phyloP scores from a whole-genome alignment of 495 filamentous ascomycete species.

The Clavariopsis aquatica region DNA sequence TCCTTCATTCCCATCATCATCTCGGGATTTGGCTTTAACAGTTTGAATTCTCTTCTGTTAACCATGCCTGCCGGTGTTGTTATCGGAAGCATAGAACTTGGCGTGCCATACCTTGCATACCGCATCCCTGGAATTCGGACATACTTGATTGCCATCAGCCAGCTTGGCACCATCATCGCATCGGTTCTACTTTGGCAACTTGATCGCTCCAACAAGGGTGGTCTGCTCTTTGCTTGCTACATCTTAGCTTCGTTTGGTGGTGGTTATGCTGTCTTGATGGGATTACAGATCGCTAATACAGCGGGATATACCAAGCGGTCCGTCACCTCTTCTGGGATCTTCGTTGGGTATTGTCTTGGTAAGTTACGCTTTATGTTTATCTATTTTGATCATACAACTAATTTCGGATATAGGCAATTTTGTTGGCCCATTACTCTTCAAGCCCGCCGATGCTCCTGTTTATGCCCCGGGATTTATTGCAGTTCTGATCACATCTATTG shows the following conservation, averaged over 20 bases:
- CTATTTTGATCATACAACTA: neutral
- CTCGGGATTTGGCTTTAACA: slow-evolving; percentile 50
- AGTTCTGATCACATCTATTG: slow-evolving; percentile 45
- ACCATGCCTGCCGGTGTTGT: slow-evolving; percentile 48
- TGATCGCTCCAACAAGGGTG: slow-evolving; percentile 43
- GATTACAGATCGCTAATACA: slow-evolving; percentile 51
- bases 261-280: slow-evolving; percentile 45
- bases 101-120: slow-evolving; percentile 44
- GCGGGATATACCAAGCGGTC: slow-evolving; percentile 52
- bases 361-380: neutral
- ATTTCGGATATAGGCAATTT: slow-evolving; percentile 30
- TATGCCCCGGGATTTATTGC: slow-evolving; percentile 48
- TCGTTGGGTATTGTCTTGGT: slow-evolving; percentile 50
- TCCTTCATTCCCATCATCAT: slow-evolving; percentile 50
- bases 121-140: slow-evolving; percentile 19
- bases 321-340: slow-evolving; percentile 45
- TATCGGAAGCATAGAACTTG: slow-evolving; percentile 45
- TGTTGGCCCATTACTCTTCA: slow-evolving; percentile 47
- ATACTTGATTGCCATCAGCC: slow-evolving; percentile 31
- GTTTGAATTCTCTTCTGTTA: slow-evolving; percentile 50
- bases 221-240: slow-evolving; percentile 49
- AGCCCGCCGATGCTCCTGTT: slow-evolving; percentile 38
- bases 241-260: slow-evolving; percentile 44
- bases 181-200: slow-evolving; percentile 46
- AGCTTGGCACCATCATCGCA: slow-evolving; percentile 38